Conservation (phyloP, 2,329 filamentous ascomycete species). For the Venturia oleaginea region DNA sequence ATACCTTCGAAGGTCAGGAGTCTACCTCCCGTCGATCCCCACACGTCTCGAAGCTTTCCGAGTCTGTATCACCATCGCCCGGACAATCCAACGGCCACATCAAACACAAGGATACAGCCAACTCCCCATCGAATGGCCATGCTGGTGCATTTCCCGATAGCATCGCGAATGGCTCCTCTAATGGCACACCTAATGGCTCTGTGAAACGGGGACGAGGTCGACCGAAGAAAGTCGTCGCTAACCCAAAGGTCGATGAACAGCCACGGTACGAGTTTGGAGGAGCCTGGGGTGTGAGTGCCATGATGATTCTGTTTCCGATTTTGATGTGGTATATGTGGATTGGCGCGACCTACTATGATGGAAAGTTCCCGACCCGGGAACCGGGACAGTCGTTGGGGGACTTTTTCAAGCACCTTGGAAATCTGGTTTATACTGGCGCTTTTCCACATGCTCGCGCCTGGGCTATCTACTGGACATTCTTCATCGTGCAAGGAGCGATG, state of each 20-base stretch:
- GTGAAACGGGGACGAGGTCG: slow-evolving; percentile 12
- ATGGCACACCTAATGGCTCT: slow-evolving; percentile 16
- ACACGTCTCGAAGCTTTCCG: slow-evolving; percentile 38
- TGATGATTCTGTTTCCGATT: slow-evolving; percentile 89
- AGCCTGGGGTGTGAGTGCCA: slow-evolving; percentile 63
- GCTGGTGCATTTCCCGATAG: slow-evolving; percentile 12
- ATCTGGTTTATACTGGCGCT: slow-evolving; percentile 72
- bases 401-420: slow-evolving; percentile 61
- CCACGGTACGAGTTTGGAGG: slow-evolving; percentile 77
- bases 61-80: slow-evolving; percentile 23
- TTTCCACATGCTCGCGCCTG: slow-evolving; percentile 78
- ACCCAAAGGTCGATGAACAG: slow-evolving; percentile 33
- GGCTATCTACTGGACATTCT: slow-evolving; percentile 91
- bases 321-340: slow-evolving; percentile 99
- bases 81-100: slow-evolving; percentile 14
- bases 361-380: slow-evolving; percentile 62
- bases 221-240: slow-evolving; percentile 14
- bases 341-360: slow-evolving; percentile 85
- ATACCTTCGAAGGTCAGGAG: slow-evolving; percentile 15
- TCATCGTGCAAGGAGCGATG: slow-evolving; percentile 71
- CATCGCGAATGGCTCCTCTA: slow-evolving; percentile 17
- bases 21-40: slow-evolving; percentile 38
- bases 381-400: slow-evolving; percentile 58
- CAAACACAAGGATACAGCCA: slow-evolving; percentile 19
- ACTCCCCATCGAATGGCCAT: slow-evolving; percentile 24